Percentiles rank a stretch among this genome's conserved stretches.
Conservation (phyloP, 2,329 filamentous ascomycete genomes). For the Fusarium dlaminii region DNA sequence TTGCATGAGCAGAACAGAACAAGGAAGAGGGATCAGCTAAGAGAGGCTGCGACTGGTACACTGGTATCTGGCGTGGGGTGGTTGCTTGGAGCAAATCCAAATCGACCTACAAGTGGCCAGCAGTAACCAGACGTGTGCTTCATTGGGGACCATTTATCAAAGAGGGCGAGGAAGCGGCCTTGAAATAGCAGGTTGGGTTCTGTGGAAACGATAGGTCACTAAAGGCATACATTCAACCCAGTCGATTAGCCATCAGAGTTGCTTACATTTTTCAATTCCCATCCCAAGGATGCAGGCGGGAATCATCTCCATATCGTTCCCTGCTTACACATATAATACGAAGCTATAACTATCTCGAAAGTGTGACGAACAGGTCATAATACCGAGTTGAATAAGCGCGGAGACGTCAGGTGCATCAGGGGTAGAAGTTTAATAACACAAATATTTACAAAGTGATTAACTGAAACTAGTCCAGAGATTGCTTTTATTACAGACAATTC, state of each 20-base stretch:
- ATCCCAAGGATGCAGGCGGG: neutral
- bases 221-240: neutral
- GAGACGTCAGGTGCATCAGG: neutral
- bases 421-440: neutral
- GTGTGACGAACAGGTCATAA: neutral
- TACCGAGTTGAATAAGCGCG: neutral
- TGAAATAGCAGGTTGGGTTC: neutral
- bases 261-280: neutral
- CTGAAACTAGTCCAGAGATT: neutral
- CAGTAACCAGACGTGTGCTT: neutral
- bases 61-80: slow-evolving; percentile 74
- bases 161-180: neutral
- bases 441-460: neutral
- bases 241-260: neutral
- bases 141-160: neutral
- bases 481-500: neutral
- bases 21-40: slow-evolving; percentile 77
- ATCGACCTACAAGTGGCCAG: slow-evolving; percentile 28
- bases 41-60: slow-evolving; percentile 73
- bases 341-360: neutral
- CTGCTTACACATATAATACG: neutral
- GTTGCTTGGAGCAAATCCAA: slow-evolving; percentile 67
- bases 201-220: neutral
- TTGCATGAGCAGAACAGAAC: slow-evolving; percentile 51
- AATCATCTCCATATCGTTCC: neutral